Base-by-base conservation (phyloP, 495 filamentous ascomycete species). In the Aspergillus leporis region DNA sequence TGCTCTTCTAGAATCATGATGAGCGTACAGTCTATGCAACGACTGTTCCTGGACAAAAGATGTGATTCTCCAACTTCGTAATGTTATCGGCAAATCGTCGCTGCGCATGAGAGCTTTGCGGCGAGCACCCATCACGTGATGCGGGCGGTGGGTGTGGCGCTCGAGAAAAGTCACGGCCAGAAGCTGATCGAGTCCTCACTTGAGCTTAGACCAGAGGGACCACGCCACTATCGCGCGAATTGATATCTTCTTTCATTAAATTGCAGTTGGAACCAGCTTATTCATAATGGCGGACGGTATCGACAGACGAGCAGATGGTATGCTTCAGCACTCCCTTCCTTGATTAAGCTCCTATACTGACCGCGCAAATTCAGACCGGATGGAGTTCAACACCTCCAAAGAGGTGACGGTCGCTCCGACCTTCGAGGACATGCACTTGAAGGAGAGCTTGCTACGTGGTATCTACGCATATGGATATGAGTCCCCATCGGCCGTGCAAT, bases 401-500 rank as follows among this genome's bases (percentile, higher is more conserved):
- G 95, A 98, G 84, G 93, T 98, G 51, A 91, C 85, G 12, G 92
- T 97, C 64, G 88, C 87, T 65, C 85, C 83, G 40, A 88, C 84
- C 58, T 82, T 82, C 66, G 88, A 90, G 79, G 82, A 83, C 55
- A 91, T 91, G 90, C 86, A 91, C 69, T 74, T 98, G 72, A 98
- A 98, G 74, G 91, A 98, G 72, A 95, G 91, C 70, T 87, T 98
- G 25, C 87, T 98, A 60, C 92, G 94, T 56, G 94, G 94, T 66
- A 93, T 99, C 72, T 99, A 99, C 71, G 94, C 94, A 18, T 99
- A 99, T 65, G 94, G 94, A 51, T 98, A 97, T 73, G 94, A 98
- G 70, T 96, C 92, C 0, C 94, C 94, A 1, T 98, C 94, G 5
- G 94, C 94, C 5, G 93, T 98, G 18, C 94, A 98, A 76, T 96